phyloP scores from a whole-genome alignment of 2,329 filamentous ascomycete species.

The Venturia pyrina region DNA sequence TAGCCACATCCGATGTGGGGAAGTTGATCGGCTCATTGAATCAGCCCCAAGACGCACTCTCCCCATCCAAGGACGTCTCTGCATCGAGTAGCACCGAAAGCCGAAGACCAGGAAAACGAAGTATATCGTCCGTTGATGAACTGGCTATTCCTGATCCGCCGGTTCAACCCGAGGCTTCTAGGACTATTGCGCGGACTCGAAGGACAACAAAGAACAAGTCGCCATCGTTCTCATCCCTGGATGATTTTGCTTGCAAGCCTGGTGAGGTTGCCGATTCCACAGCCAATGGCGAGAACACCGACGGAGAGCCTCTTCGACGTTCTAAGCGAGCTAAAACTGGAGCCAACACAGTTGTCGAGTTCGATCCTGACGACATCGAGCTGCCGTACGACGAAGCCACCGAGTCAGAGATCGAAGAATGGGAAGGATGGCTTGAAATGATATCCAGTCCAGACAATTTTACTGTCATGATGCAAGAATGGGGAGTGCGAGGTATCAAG shows the following conservation, averaged over 20 bases:
- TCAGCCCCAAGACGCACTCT: not conserved
- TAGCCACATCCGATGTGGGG: not conserved
- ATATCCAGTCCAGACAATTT: constrained; percentile 87
- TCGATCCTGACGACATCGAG: constrained; percentile 6
- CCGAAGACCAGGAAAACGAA: not conserved
- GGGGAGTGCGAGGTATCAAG: constrained; percentile 64
- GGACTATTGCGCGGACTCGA: not conserved
- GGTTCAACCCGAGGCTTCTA: not conserved
- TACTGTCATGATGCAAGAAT: constrained; percentile 69
- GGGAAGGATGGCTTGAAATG: constrained; percentile 71
- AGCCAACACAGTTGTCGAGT: not conserved
- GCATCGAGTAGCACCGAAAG: not conserved
- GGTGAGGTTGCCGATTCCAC: not conserved
- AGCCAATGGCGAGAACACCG: not conserved
- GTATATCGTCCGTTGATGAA: not conserved
- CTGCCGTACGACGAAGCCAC: constrained; percentile 20
- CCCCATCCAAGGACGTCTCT: not conserved
- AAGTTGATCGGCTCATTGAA: not conserved
- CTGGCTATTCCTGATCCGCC: not conserved
- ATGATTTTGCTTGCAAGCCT: not conserved
- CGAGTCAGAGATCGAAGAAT: constrained; percentile 34
- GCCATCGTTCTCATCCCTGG: not conserved
- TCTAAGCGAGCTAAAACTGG: not conserved
- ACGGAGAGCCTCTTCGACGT: not conserved
- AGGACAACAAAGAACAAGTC: not conserved